These are phyloP conservation scores for Trametes versicolor DNA, from an alignment of 1,284 basidiomycete genomes.

Conservation along the genomic window DNA sequence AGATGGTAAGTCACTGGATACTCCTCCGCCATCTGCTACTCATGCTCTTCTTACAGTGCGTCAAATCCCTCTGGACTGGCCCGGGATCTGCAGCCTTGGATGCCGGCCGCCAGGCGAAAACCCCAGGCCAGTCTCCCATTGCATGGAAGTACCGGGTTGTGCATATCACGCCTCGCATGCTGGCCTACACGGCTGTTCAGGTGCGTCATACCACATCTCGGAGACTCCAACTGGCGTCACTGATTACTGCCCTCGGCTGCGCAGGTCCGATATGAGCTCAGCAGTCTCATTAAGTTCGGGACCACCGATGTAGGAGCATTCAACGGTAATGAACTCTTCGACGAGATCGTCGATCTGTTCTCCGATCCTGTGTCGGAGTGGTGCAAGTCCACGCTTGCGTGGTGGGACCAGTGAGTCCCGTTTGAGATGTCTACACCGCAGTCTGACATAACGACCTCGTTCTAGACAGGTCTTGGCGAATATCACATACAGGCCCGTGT, in stretches of 20 bases:
- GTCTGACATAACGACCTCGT: too few relatives aligned
- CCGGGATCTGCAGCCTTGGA: neutral
- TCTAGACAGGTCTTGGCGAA: too few relatives aligned
- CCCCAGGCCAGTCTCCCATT: slow-evolving; percentile 3
- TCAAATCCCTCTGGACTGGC: slow-evolving; percentile 5
- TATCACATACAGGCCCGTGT: too few relatives aligned
- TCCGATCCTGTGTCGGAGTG: neutral
- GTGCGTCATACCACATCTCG: neutral
- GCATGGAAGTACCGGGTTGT: neutral
- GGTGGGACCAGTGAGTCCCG: slow-evolving; percentile 19
- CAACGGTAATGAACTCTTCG: neutral
- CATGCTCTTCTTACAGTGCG: neutral
- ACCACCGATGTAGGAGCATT: neutral
- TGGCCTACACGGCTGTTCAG: slow-evolving; percentile 11
- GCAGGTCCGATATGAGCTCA: neutral
- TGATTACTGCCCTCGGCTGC: neutral
- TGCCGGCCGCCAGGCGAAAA: neutral
- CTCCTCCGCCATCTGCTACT: neutral
- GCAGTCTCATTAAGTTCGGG: neutral
- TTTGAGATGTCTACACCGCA: too few relatives aligned
- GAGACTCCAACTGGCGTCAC: neutral
- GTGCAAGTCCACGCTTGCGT: neutral
- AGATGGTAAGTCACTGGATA: slow-evolving; percentile 3
- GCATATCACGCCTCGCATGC: neutral
- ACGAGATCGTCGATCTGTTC: neutral